These are phyloP conservation scores for Uncinocarpus reesii DNA, from an alignment of 2,329 filamentous ascomycete genomes.

Conservation along the genomic window DNA sequence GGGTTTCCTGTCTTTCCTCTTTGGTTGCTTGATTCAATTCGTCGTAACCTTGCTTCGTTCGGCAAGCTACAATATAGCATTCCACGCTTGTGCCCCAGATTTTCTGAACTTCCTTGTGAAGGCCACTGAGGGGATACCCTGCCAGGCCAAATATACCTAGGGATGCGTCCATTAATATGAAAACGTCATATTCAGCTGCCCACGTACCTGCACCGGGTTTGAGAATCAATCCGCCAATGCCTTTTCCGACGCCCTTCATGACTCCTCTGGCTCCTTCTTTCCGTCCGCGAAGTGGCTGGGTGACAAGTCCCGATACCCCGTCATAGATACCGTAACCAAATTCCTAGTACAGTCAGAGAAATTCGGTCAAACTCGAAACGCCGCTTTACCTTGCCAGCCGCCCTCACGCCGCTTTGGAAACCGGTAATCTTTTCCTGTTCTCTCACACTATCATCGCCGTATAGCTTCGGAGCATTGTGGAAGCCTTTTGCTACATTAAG, in stretches of 20 bases:
- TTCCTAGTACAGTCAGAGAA: conserved; percentile 36
- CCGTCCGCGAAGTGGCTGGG: conserved; percentile 61
- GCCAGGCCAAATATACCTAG: conserved; percentile 58
- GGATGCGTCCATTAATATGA: background rate
- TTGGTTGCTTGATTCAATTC: conserved; percentile 48
- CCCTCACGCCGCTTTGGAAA: conserved; percentile 61
- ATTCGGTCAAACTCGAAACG: background rate
- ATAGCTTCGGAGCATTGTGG: conserved; percentile 74
- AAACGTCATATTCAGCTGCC: background rate
- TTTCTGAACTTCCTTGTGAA: conserved; percentile 67
- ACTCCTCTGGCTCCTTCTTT: conserved; percentile 58
- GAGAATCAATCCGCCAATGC: conserved; percentile 66
- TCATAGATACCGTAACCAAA: conserved; percentile 70
- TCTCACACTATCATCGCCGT: conserved; percentile 72
- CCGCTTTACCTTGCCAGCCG: conserved; percentile 55
- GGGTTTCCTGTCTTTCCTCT: conserved; percentile 54
- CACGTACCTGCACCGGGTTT: conserved; percentile 67
- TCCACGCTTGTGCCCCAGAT: conserved; percentile 59
- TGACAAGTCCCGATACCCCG: conserved; percentile 69
- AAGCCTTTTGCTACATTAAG: conserved; percentile 75
- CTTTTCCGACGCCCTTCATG: conserved; percentile 70
- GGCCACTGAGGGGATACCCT: conserved; percentile 72
- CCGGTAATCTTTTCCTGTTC: conserved; percentile 70
- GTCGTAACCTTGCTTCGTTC: conserved; percentile 63
- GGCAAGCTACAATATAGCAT: conserved; percentile 68